Evolutionary conservation across 768 basidiomycete genomes (phyloP).

Genomic region (Galerina marginata): DNA sequence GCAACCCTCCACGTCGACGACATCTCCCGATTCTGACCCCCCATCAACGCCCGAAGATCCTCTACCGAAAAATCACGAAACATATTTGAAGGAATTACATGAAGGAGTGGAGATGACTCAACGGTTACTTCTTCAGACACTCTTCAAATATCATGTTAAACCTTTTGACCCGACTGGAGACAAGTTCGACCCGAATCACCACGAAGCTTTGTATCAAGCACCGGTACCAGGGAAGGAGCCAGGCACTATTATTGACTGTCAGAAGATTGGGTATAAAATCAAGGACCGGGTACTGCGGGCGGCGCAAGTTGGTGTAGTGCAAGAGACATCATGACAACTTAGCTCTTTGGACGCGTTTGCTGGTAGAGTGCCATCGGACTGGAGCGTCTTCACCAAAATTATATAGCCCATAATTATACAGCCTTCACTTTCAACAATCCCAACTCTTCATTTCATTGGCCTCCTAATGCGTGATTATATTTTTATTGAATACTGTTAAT

Average conservation of each 20-base stretch:
- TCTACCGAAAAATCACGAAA: constrained; percentile 58
- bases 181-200: constrained; percentile 91
- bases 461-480: constrained; percentile 15
- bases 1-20: constrained; percentile 15
- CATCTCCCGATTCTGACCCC: constrained; percentile 27
- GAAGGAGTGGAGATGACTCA: constrained; percentile 93
- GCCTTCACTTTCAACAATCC: constrained; percentile 23
- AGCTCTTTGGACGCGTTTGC: constrained; percentile 2
- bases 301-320: constrained; percentile 95
- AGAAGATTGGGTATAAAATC: constrained; percentile 92
- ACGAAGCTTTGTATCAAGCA: constrained; percentile 95
- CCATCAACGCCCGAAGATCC: constrained; percentile 35
- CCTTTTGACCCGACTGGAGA: constrained; percentile 93
- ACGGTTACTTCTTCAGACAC: constrained; percentile 84
- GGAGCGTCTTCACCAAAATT: constrained; percentile 22
- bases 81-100: constrained; percentile 73
- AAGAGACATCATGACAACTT: constrained; percentile 37
- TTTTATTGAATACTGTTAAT: constrained; percentile 17
- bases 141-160: constrained; percentile 91
- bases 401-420: constrained; percentile 25
- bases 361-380: constrained; percentile 1
- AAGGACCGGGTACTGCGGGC: constrained; percentile 93
- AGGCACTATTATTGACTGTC: constrained; percentile 89
- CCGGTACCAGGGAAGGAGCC: constrained; percentile 90
- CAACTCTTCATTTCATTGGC: constrained; percentile 24